A percentile compares a stretch with the other conserved stretches of the same genome.
These are phyloP conservation scores for Klebsormidium nitens DNA, from an alignment of 139 green algal genomes.

Conservation along the genomic window DNA sequence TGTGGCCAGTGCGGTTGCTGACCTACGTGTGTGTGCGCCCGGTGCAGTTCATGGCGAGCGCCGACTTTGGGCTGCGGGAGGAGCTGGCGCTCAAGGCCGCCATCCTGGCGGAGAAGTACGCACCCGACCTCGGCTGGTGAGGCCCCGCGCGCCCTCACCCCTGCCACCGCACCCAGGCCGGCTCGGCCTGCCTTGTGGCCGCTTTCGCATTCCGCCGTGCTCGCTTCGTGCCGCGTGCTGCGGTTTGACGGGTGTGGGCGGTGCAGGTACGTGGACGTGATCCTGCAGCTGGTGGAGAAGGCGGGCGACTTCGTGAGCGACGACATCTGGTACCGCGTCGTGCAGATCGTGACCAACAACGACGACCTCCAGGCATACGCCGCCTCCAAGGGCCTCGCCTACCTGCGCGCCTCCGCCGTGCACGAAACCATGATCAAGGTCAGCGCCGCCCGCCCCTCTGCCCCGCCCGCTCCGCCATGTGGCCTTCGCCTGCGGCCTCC, in stretches of 20 bases:
- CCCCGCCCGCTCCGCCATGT: neutral
- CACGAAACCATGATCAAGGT: slow-evolving; percentile 62
- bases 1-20: too few relatives aligned
- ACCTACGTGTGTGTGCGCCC: too few relatives aligned
- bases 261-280: slow-evolving; percentile 86
- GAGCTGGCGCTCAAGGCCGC: slow-evolving; percentile 96
- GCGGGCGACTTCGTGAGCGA: slow-evolving; percentile 87
- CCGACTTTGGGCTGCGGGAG: slow-evolving; percentile 88
- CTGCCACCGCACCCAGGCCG: too few relatives aligned
- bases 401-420: slow-evolving; percentile 55
- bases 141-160: too few relatives aligned
- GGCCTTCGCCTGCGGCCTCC: neutral
- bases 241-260: too few relatives aligned
- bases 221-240: too few relatives aligned
- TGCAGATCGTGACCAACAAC: slow-evolving; percentile 94
- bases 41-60: slow-evolving; percentile 66
- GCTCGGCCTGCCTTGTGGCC: too few relatives aligned
- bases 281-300: slow-evolving; percentile 83
- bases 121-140: slow-evolving; percentile 56
- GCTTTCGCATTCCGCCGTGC: too few relatives aligned
- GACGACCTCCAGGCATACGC: slow-evolving; percentile 75
- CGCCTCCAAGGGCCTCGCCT: slow-evolving; percentile 57
- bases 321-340: slow-evolving; percentile 92
- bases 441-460: neutral
- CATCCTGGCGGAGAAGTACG: slow-evolving; percentile 91